Evolutionary conservation across 495 filamentous ascomycete species (phyloP).

Genomic region (Aspergillus nanangensis): DNA sequence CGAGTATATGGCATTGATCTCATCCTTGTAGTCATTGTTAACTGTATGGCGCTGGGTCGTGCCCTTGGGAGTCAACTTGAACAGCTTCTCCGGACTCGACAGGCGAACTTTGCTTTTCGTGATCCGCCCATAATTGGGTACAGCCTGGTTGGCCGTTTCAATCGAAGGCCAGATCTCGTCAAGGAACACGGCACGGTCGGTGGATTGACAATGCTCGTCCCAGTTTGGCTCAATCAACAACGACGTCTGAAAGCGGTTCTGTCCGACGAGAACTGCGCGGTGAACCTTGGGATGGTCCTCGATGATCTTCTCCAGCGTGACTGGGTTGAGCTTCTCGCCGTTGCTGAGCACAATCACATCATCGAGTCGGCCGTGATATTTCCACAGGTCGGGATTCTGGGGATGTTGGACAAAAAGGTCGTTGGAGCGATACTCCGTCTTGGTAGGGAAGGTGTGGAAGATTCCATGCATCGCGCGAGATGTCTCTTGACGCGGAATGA

Average conservation of each 20-base stretch:
- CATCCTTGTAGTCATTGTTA: conserved; percentile 44
- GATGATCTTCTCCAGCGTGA: conserved; percentile 46
- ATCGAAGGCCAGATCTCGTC: conserved; percentile 40
- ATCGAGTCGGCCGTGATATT: conserved; percentile 49
- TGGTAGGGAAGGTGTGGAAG: conserved; percentile 27
- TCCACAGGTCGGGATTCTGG: conserved; percentile 42
- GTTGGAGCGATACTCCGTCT: conserved; percentile 46
- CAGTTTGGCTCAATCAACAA: conserved; percentile 45
- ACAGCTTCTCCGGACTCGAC: conserved; percentile 42
- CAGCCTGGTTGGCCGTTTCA: conserved; percentile 39
- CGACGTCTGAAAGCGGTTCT: conserved; percentile 44
- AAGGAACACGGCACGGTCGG: conserved; percentile 16
- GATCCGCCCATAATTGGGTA: conserved; percentile 37
- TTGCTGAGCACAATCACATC: conserved; percentile 62
- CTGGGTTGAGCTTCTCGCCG: conserved; percentile 61
- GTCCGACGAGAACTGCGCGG: conserved; percentile 47
- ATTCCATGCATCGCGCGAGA: conserved; percentile 19
- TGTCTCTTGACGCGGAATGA: conserved; percentile 21
- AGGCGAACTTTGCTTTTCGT: conserved; percentile 25
- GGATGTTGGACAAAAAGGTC: conserved; percentile 55
- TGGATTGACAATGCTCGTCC: neutral
- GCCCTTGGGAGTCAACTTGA: conserved; percentile 51
- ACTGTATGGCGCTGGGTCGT: conserved; percentile 46
- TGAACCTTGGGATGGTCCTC: conserved; percentile 37
- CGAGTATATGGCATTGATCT: conserved; percentile 48